Conservation (phyloP, 2,329 filamentous ascomycete genomes). For the Thelonectria olida region DNA sequence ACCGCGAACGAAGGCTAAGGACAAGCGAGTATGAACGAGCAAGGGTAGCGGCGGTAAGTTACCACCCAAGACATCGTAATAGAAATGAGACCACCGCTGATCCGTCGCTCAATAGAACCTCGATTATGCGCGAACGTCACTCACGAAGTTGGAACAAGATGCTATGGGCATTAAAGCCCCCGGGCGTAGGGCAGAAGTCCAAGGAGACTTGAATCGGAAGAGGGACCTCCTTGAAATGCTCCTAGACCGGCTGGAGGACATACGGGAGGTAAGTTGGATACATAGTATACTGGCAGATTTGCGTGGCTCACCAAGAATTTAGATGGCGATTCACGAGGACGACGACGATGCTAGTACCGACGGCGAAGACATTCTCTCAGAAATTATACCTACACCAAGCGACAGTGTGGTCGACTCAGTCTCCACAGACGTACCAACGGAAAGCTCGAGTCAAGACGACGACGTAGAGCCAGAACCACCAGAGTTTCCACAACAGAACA, state of each 20-base stretch:
- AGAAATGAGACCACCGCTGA: conserved; percentile 11
- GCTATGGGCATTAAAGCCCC: conserved; percentile 67
- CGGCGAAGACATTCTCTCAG: conserved; percentile 65
- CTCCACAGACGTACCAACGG: conserved; percentile 39
- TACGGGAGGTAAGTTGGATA: conserved; percentile 64
- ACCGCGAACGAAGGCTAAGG: conserved; percentile 65
- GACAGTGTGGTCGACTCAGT: conserved; percentile 57
- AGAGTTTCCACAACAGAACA: conserved; percentile 46
- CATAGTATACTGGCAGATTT: not conserved
- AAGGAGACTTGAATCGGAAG: conserved; percentile 71
- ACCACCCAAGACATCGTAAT: not conserved
- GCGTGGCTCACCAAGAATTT: conserved; percentile 17
- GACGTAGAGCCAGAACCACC: conserved; percentile 56
- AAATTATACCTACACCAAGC: conserved; percentile 64
- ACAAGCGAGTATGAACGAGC: conserved; percentile 72
- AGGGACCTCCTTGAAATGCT: conserved; percentile 73
- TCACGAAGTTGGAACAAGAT: conserved; percentile 77
- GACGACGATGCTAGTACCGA: conserved; percentile 56
- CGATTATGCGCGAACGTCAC: conserved; percentile 73
- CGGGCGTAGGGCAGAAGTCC: conserved; percentile 66
- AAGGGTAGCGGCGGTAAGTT: conserved; percentile 53
- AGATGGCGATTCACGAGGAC: conserved; percentile 48
- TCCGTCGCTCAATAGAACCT: conserved; percentile 65
- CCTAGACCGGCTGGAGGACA: conserved; percentile 71
- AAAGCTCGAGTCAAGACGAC: conserved; percentile 34